phyloP scores from a whole-genome alignment of 2,329 filamentous ascomycete species.

The Microascus cirrosus region DNA sequence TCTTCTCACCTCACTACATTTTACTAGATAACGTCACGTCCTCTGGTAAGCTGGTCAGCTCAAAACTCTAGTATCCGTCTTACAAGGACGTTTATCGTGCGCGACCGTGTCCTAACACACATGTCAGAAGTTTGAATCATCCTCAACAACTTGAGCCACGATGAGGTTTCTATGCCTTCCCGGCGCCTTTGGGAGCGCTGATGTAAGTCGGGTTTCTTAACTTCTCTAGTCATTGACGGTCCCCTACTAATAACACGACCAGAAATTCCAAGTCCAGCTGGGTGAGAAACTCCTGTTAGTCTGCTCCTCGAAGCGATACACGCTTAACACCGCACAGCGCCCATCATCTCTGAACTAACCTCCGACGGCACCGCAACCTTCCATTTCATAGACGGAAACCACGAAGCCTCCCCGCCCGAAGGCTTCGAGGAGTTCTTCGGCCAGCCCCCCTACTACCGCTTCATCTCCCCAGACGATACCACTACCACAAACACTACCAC shows the following conservation, averaged over 20 bases:
- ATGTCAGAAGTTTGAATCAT: too few relatives aligned
- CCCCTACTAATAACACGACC: neutral
- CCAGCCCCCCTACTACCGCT: slow-evolving; percentile 40
- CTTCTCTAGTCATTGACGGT: neutral
- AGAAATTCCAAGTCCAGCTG: slow-evolving; percentile 47
- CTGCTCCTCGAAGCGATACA: neutral
- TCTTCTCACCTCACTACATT: too few relatives aligned
- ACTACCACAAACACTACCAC: slow-evolving; percentile 27
- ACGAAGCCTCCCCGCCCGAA: slow-evolving; percentile 34
- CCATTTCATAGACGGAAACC: slow-evolving; percentile 39
- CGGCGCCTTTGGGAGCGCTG: slow-evolving; percentile 45
- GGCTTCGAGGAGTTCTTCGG: slow-evolving; percentile 49
- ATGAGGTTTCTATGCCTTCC: slow-evolving; percentile 49
- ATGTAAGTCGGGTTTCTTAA: slow-evolving; percentile 23
- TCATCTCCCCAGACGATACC: slow-evolving; percentile 37
- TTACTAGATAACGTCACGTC: too few relatives aligned
- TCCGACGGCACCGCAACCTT: slow-evolving; percentile 35
- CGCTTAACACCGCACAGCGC: slow-evolving; percentile 17
- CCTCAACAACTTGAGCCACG: slow-evolving; percentile 7
- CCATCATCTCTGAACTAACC: slow-evolving; percentile 34
- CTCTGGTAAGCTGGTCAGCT: too few relatives aligned
- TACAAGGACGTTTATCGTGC: neutral
- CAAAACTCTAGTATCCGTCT: too few relatives aligned
- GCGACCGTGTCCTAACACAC: too few relatives aligned
- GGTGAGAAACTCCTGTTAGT: slow-evolving; percentile 16